Evolutionary conservation across 305 asterid genomes (phyloP), one percentile per base, ranked within the genome.

Genomic region (Nicotiana rustica): DNA sequence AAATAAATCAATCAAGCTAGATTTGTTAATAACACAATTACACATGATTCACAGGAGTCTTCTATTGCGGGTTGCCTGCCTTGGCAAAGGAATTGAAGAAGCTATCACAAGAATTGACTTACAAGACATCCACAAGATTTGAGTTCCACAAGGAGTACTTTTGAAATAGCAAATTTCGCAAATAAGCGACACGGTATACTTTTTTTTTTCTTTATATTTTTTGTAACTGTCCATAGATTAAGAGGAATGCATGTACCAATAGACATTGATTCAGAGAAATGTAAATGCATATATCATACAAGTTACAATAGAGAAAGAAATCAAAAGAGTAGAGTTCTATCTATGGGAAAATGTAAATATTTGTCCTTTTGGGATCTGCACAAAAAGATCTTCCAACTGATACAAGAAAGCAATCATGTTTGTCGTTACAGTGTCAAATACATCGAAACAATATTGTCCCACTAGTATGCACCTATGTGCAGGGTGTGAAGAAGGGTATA

Each of bases 111-210:
- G 97, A 93, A 89, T 44, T 93, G 85, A 93, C 90, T 47, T 87
- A 88, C 85, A 93, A 91, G 88, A 95, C 98, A 73, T 90, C 98
- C 15, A 95, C 97, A n/a, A 87, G 98, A 77, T 95, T 93, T 71
- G 97, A 93, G 81, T 95, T 93, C 88, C 98, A 93, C 89, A 95
- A 95, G 90, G 98, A 93, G 81, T 91, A 89, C 87, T 95, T 93
- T 84, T 95, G 86, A 94, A 57, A 69, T 82, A 70, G 66, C 84
- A 65, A 59, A 49, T 83, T 56, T 60, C 59, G 83, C 76, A 18
- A 75, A 83, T 61, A 82, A 69, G 81, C 17, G 36, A 68, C 56
- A 67, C 52, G 21, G 49, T 38, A 4, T 67, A 47, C 68, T 25
- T 25, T 25, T 82, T 70, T 47, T 57, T 55, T 21, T 65, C 69